Conservation (phyloP, 768 basidiomycete species). For the Termitomyces sp. region DNA sequence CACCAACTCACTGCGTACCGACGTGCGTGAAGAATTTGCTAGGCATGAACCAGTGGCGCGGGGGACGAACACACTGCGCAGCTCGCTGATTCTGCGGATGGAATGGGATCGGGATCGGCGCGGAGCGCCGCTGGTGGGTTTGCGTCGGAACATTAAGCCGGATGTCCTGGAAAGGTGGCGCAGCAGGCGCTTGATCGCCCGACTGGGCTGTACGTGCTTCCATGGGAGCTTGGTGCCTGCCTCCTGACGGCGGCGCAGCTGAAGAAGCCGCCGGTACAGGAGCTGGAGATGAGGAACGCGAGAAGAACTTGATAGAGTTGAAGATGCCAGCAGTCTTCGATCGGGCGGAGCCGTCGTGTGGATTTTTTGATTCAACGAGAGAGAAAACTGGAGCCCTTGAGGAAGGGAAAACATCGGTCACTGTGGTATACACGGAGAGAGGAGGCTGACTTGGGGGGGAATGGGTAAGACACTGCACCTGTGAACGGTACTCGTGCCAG, state of each 20-base stretch:
- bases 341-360: conserved; percentile 17
- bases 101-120: conserved; percentile 20
- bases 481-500: conserved; percentile 27
- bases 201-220: conserved; percentile 29
- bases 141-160: conserved; percentile 22
- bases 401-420: conserved; percentile 35
- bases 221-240: conserved; percentile 22
- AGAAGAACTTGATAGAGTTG: conserved; percentile 42
- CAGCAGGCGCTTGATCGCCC: conserved; percentile 31
- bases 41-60: conserved; percentile 51
- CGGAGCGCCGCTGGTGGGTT: conserved; percentile 9
- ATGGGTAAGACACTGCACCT: conserved; percentile 29
- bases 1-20: conserved; percentile 22
- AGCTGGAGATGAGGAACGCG: conserved; percentile 44
- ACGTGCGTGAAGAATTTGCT: conserved; percentile 44
- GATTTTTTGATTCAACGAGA: conserved; percentile 17
- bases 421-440: conserved; percentile 34
- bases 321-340: conserved; percentile 33
- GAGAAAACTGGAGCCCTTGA: conserved; percentile 29
- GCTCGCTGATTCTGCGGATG: conserved; percentile 22
- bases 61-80: conserved; percentile 26
- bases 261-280: conserved; percentile 27
- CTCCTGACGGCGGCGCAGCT: conserved; percentile 22
- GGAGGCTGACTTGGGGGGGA: conserved; percentile 38
- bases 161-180: conserved; percentile 31